phyloP scores from a whole-genome alignment of 176 grass and related monocot genomes.

The Melocanna baccifera region DNA sequence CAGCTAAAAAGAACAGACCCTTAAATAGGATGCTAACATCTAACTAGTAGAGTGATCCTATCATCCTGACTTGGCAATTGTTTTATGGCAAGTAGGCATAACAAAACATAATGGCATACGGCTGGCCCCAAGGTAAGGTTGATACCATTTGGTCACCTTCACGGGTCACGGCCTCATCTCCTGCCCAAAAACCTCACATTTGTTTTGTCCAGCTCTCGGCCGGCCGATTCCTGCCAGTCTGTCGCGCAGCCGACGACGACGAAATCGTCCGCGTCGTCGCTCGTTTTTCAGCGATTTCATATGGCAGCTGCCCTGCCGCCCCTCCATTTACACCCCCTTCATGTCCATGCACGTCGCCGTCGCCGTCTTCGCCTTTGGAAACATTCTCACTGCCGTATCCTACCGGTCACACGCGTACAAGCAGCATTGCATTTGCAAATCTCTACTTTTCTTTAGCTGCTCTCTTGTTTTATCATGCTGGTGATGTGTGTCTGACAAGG shows the following conservation, averaged over 20 bases:
- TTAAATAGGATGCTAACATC: not conserved
- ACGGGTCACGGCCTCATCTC: not conserved
- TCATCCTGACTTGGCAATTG: constrained; percentile 31
- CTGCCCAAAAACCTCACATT: not conserved
- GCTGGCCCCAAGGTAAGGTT: constrained; percentile 9
- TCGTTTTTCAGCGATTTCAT: constrained; percentile 13
- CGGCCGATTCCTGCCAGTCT: constrained; percentile 36
- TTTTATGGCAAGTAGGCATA: constrained; percentile 24
- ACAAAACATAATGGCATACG: not conserved
- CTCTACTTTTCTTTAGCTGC: not conserved
- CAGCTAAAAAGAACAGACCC: too few species aligned
- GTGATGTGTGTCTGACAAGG: not conserved
- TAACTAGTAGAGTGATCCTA: not conserved
- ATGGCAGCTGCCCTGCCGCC: constrained; percentile 16
- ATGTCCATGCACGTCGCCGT: constrained; percentile 28
- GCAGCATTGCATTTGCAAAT: not conserved
- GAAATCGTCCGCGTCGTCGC: not conserved
- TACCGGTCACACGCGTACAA: not conserved
- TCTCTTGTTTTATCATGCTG: constrained; percentile 1
- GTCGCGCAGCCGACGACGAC: not conserved
- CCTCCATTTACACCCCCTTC: not conserved
- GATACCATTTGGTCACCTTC: constrained; percentile 4
- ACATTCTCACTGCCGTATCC: constrained; percentile 20
- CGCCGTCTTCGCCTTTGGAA: not conserved
- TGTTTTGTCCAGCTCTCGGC: constrained; percentile 14